Percentiles rank a stretch among this genome's conserved stretches.
Conservation (phyloP, 495 filamentous ascomycete species). For the Hypoxylon fragiforme region DNA sequence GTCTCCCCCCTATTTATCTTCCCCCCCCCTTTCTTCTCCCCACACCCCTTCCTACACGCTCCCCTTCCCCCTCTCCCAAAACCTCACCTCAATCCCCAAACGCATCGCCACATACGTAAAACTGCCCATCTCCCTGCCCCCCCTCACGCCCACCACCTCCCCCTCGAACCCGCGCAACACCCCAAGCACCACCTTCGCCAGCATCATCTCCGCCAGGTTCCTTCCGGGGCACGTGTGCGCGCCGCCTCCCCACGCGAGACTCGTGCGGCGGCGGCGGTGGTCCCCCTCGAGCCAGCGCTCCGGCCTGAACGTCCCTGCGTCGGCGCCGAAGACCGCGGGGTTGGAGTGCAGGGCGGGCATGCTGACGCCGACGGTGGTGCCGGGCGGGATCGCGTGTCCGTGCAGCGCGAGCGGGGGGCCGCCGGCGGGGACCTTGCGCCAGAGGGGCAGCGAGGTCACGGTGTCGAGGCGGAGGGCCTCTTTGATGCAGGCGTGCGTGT, state of each 20-base stretch:
- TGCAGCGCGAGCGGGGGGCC: conserved; percentile 50
- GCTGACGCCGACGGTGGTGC: conserved; percentile 61
- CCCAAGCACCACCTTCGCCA: conserved; percentile 66
- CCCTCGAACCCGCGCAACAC: conserved; percentile 62
- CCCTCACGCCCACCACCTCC: conserved; percentile 33
- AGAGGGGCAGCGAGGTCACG: conserved; percentile 58
- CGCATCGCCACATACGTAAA: conserved; percentile 44
- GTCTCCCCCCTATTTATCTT: no score
- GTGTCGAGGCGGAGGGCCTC: conserved; percentile 66
- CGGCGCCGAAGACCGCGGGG: conserved; percentile 55
- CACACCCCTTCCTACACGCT: no score
- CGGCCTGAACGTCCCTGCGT: conserved; percentile 57
- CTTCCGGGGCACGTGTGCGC: conserved; percentile 67
- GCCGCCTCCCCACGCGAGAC: conserved; percentile 66
- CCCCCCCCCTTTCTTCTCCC: no score
- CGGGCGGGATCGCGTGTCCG: conserved; percentile 56
- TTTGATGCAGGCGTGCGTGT: conserved; percentile 64
- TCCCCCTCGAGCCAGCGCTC: conserved; percentile 58
- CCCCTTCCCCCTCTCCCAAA: background rate
- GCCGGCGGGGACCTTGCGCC: conserved; percentile 57
- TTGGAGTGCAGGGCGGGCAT: conserved; percentile 62
- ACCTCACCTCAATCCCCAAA: conserved; percentile 40
- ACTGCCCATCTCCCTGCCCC: conserved; percentile 34
- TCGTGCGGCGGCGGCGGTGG: conserved; percentile 47
- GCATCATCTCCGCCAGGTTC: conserved; percentile 65